phyloP scores from a whole-genome alignment of 345 rosid species.

The Pseudoturritis turrita region DNA sequence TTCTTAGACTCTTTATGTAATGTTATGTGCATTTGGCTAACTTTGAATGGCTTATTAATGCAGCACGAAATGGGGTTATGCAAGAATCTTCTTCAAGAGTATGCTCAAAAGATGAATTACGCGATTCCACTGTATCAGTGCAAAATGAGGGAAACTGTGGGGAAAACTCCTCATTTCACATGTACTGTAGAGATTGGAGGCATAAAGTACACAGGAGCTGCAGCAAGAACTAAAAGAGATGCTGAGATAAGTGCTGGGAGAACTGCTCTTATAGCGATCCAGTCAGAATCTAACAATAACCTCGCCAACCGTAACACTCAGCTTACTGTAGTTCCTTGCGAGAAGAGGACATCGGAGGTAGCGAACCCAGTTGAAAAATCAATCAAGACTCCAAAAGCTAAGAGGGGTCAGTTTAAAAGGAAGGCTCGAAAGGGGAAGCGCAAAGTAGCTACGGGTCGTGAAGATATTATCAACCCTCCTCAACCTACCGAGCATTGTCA shows the following conservation, averaged over 20 bases:
- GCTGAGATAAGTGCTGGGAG: slow-evolving; percentile 95
- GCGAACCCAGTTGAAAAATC: slow-evolving; percentile 33
- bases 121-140: slow-evolving; percentile 73
- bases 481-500: slow-evolving; percentile 19
- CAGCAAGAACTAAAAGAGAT: slow-evolving; percentile 67
- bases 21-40: slow-evolving; percentile 1
- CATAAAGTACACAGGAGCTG: slow-evolving; percentile 69
- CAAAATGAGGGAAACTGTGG: slow-evolving; percentile 41
- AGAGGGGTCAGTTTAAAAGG: slow-evolving; percentile 54
- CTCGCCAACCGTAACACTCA: slow-evolving; percentile 34
- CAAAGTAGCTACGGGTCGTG: slow-evolving; percentile 9
- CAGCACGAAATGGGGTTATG: slow-evolving; percentile 87
- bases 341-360: slow-evolving; percentile 50
- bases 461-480: slow-evolving; percentile 5
- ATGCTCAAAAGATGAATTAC: slow-evolving; percentile 91
- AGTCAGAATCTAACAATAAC: slow-evolving; percentile 36
- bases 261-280: slow-evolving; percentile 76
- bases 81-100: slow-evolving; percentile 90
- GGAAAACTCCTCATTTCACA: slow-evolving; percentile 39
- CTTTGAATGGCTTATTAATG: slow-evolving; percentile 13
- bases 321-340: slow-evolving; percentile 69
- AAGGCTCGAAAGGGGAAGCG: slow-evolving; percentile 35
- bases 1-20: background rate
- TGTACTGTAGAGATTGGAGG: slow-evolving; percentile 87
- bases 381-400: slow-evolving; percentile 46